Evolutionary conservation across 2,329 filamentous ascomycete species (phyloP), one percentile per base, ranked within the genome.

Genomic region (Penicillium aurantiogriseum): DNA sequence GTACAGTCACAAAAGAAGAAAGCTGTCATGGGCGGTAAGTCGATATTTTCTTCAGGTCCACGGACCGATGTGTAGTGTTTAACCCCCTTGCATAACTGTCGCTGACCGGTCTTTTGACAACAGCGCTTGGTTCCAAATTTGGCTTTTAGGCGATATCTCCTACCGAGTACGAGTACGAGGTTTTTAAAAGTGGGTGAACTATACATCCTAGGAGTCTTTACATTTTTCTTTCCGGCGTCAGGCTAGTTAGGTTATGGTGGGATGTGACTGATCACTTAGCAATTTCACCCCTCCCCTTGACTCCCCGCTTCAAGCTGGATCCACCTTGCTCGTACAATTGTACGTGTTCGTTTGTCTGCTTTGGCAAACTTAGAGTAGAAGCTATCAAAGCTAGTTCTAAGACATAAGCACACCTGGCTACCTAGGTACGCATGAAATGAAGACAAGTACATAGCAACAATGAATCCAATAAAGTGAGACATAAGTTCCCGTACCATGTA

Each of bases 1-100:
- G 88, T 96, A 5, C 83, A 82, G 57, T 88, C 88, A 77, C 93
- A 97, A 79, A 97, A 97, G 83, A 85, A 87, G 71, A 92, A 90
- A 62, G 80, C 94, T 63, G 80, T 96, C 15, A 76, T 95, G 65
- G 91, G 92, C 1, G 80, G 83, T 59, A 76, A 69, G 75, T 72
- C 36, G 6, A 21, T 47, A 27, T 50, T 50, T 23, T 10, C 46
- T 11, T 48, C 11, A 42, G 19, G 25, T 36, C 31, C 51, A 38
- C 42, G 54, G 46, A 29, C 51, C 23, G 13, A n/a, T 40, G 10
- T 47, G 19, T 17, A 23, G 11, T 17, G 35, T 21, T 29, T 15
- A 29, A 31, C 19, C 50, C 64, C 63, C 64, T 67, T 67, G 62
- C 64, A 54, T 67, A 27, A 25, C 29, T 56, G 57, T 54, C 25